These are phyloP conservation scores for Ophiognomonia clavigignenti-juglandacearum DNA, from an alignment of 2,329 filamentous ascomycete genomes.

Conservation along the genomic window DNA sequence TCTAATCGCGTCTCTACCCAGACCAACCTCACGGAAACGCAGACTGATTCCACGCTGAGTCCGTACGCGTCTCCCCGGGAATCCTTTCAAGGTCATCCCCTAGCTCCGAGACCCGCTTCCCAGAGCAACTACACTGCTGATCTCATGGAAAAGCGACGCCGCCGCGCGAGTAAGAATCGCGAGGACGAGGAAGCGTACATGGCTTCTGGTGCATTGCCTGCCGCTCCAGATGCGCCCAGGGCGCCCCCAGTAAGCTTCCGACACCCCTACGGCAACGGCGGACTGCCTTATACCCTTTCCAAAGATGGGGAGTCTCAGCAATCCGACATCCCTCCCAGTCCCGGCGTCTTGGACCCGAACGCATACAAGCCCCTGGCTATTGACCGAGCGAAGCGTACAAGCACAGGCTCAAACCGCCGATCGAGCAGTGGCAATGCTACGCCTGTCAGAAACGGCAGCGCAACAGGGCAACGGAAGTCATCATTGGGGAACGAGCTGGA, in stretches of 20 bases:
- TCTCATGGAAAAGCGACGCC: slow-evolving; percentile 36
- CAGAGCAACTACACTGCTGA: slow-evolving; percentile 38
- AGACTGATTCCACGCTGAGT: slow-evolving; percentile 54
- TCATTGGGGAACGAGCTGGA: slow-evolving; percentile 34
- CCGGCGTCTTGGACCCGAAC: slow-evolving; percentile 23
- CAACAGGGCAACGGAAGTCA: slow-evolving; percentile 29
- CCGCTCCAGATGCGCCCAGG: slow-evolving; percentile 57
- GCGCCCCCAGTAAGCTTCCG: slow-evolving; percentile 55
- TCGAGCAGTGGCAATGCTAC: slow-evolving; percentile 20
- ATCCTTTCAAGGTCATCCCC: slow-evolving; percentile 45
- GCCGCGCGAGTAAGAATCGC: slow-evolving; percentile 37
- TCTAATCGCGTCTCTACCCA: slow-evolving; percentile 50
- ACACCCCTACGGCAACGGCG: slow-evolving; percentile 39
- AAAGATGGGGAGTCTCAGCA: slow-evolving; percentile 23
- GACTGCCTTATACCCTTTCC: slow-evolving; percentile 23
- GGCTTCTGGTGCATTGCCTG: slow-evolving; percentile 30
- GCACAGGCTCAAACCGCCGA: slow-evolving; percentile 1
- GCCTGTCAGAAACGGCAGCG: slow-evolving; percentile 21
- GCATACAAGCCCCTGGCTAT: slow-evolving; percentile 27
- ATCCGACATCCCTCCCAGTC: slow-evolving; percentile 18
- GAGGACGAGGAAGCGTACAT: slow-evolving; percentile 34
- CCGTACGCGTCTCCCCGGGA: slow-evolving; percentile 51
- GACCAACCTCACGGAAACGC: slow-evolving; percentile 49
- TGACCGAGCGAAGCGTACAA: slow-evolving; percentile 12
- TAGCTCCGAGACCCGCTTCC: slow-evolving; percentile 56